Evolutionary conservation across 1,284 basidiomycete species (phyloP), one percentile per base, ranked within the genome.

Genomic region (Puccinia novopanici): DNA sequence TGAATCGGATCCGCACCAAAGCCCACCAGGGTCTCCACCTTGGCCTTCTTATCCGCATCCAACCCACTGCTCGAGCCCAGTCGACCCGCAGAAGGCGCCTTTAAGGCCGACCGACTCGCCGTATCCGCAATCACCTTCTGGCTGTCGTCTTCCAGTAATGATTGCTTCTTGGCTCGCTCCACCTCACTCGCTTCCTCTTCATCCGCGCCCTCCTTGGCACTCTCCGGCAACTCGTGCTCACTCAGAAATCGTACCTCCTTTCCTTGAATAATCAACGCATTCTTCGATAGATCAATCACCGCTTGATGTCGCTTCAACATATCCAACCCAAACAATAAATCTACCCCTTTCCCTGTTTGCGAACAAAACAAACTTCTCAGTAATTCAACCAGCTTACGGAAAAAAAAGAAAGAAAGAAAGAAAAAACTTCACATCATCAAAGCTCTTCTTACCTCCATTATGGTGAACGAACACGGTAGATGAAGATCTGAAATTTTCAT

Each of bases 271-370:
- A 95, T 89, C 22, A 99, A 89, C 15, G 92, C 92, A 84, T 92
- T 91, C 86, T 93, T 93, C 81, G 91, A 89, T 37, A 99, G 89
- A 86, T 99, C 97, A 85, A 99, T 98, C 84, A 91, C 92, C 12
- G 95, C 95, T 86, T 98, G 95, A 85, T 98, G 94, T 0, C 95
- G 92, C 87, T 96, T 98, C 78, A 99, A 90, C 97, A 99, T 99
- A 88, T 99, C 96, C 24, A 99, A 89, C 5, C 96, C 97, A 75
- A 99, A 92, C 1, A 99, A 88, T 27, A 99, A 90, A 84, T 99
- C 96, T 57, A 98, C 94, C 78, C 92, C 91, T 48, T 90, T 34
- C 95, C 95, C 91, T 93, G 82, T 24, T 42, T 8, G 30, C 40
- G 19, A 17, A 19, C 9, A 30, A 59, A 54, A 70, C 22, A 37